A percentile compares a stretch with the other conserved stretches of the same genome.
Evolutionary conservation across 2,329 filamentous ascomycete species (phyloP).

Genomic region (Aureobasidium pullulans): DNA sequence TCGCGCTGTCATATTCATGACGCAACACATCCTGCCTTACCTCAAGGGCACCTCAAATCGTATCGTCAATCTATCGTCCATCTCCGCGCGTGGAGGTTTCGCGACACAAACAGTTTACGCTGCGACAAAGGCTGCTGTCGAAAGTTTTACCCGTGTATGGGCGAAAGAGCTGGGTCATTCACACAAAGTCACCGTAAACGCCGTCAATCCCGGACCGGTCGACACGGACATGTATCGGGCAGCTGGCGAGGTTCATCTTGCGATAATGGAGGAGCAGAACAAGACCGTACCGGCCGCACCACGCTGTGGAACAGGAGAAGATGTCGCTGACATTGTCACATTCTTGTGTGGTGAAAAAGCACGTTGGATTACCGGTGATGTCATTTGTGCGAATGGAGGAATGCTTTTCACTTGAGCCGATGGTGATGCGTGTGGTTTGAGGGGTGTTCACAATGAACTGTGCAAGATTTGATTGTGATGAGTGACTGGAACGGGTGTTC

Average conservation of each 20-base stretch:
- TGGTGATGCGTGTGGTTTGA: too few relatives aligned
- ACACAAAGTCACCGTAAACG: slow-evolving; percentile 16
- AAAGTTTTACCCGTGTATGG: slow-evolving; percentile 14
- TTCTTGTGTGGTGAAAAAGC: slow-evolving; percentile 11
- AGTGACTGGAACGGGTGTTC: too few relatives aligned
- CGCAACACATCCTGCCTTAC: slow-evolving; percentile 25
- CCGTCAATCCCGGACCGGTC: slow-evolving; percentile 16
- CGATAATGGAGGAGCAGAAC: slow-evolving; percentile 6
- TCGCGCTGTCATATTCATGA: slow-evolving; percentile 25
- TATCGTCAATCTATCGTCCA: slow-evolving; percentile 50
- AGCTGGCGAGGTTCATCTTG: slow-evolving; percentile 14
- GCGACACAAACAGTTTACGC: slow-evolving; percentile 47
- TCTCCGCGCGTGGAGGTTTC: slow-evolving; percentile 48
- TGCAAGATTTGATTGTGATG: too few relatives aligned
- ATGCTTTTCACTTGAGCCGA: slow-evolving; percentile 10
- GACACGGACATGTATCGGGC: slow-evolving; percentile 19
- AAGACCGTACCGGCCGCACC: slow-evolving; percentile 8
- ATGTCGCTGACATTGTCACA: slow-evolving; percentile 11
- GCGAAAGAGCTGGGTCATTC: slow-evolving; percentile 16
- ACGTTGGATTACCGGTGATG: slow-evolving; percentile 9
- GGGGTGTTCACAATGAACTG: too few relatives aligned
- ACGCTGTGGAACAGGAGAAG: background rate
- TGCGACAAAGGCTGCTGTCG: slow-evolving; percentile 14
- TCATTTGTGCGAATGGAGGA: slow-evolving; percentile 13
- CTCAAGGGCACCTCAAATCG: slow-evolving; percentile 31